Evolutionary conservation across 495 filamentous ascomycete species (phyloP).

Genomic region (Xylaria flabelliformis): DNA sequence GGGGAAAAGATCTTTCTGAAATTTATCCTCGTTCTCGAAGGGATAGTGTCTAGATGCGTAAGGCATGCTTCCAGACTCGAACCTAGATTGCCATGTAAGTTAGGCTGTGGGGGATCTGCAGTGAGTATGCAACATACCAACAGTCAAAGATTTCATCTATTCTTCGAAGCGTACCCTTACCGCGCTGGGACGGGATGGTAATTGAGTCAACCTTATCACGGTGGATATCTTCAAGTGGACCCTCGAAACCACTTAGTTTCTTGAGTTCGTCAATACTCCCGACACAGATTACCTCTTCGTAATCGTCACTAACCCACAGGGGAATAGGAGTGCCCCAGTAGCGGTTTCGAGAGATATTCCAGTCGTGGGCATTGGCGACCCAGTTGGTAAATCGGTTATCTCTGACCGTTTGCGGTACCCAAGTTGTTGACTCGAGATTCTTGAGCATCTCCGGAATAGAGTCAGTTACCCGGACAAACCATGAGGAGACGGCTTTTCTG

Average conservation of each 20-base stretch:
- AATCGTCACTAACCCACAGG: constrained; percentile 72
- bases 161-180: constrained; percentile 76
- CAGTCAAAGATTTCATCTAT: constrained; percentile 96
- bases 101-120: too few species aligned
- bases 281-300: too few species aligned
- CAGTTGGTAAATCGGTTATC: constrained; percentile 55
- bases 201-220: constrained; percentile 94
- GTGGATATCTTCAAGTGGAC: constrained; percentile 86
- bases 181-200: constrained; percentile 90
- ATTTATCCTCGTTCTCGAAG: constrained; percentile 77
- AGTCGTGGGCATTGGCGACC: constrained; percentile 88
- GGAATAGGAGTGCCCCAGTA: constrained; percentile 97
- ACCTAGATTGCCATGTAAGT: not conserved
- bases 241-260: constrained; percentile 44
- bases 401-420: constrained; percentile 96
- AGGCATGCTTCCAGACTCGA: constrained; percentile 88
- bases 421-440: constrained; percentile 88
- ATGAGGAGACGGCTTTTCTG: constrained; percentile 80
- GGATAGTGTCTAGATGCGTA: constrained; percentile 63
- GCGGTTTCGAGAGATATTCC: constrained; percentile 92
- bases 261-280: too few species aligned
- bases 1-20: constrained; percentile 71
- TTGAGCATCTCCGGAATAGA: constrained; percentile 89
- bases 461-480: constrained; percentile 34
- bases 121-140: constrained; percentile 62